phyloP scores from a whole-genome alignment of 352 stramenopile species.

The Globisporangium acanthophoron region DNA sequence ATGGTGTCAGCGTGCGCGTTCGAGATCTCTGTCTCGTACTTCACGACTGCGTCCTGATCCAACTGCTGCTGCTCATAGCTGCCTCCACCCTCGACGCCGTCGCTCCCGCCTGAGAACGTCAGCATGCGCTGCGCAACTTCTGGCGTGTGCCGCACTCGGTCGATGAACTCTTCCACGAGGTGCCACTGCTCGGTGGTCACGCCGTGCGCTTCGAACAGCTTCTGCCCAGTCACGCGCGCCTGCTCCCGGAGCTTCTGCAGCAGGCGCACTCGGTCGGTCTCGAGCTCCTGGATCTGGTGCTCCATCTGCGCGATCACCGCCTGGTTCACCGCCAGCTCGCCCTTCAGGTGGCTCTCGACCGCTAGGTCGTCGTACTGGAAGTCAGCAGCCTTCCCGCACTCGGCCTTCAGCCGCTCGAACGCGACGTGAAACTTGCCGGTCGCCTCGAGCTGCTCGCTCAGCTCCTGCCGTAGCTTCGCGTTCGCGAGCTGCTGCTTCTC shows the following conservation, averaged over 20 bases:
- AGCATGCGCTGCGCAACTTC: slow-evolving; percentile 45
- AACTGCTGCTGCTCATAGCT: background rate
- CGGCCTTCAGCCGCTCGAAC: slow-evolving; percentile 56
- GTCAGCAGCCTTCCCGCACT: slow-evolving; percentile 31
- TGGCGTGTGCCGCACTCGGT: slow-evolving; percentile 48
- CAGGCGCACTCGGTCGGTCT: slow-evolving; percentile 51
- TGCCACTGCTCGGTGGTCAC: slow-evolving; percentile 51
- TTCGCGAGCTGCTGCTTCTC: slow-evolving; percentile 56
- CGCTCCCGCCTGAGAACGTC: background rate
- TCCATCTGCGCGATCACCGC: slow-evolving; percentile 59
- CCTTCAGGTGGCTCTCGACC: slow-evolving; percentile 46
- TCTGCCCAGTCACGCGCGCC: slow-evolving; percentile 34
- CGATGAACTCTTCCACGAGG: slow-evolving; percentile 63
- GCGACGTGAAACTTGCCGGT: slow-evolving; percentile 43
- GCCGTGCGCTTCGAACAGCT: slow-evolving; percentile 51
- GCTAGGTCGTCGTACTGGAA: slow-evolving; percentile 64
- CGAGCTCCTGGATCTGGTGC: slow-evolving; percentile 53
- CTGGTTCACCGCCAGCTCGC: slow-evolving; percentile 47
- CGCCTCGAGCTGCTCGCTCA: slow-evolving; percentile 61
- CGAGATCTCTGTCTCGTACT: slow-evolving; percentile 17
- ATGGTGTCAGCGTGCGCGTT: slow-evolving; percentile 23
- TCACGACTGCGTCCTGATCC: slow-evolving; percentile 9
- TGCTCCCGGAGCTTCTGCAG: slow-evolving; percentile 57
- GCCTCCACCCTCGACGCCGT: slow-evolving; percentile 1
- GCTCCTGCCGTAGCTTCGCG: slow-evolving; percentile 42